Percentiles rank a stretch among this genome's conserved stretches.
Conservation (phyloP, 768 basidiomycete species). For the Tylopilus sp. region DNA sequence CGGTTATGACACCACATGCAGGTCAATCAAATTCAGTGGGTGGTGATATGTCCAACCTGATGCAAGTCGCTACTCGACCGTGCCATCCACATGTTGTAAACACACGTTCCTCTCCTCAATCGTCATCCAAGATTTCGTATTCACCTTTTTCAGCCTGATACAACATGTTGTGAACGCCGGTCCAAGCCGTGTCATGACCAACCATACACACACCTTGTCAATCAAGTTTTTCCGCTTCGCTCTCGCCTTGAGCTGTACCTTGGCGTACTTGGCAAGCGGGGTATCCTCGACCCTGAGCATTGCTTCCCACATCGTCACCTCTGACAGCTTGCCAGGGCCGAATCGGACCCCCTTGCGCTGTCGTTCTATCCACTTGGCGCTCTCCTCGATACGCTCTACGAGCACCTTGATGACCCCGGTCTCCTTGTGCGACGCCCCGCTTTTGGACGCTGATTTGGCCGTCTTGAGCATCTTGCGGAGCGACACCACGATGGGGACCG, state of each 20-base stretch:
- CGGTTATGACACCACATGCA: neutral
- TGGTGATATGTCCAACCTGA: neutral
- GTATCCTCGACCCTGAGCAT: slow-evolving; percentile 59
- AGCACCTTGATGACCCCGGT: slow-evolving; percentile 65
- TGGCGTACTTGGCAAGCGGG: slow-evolving; percentile 79
- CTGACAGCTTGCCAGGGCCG: slow-evolving; percentile 63
- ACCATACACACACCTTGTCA: slow-evolving; percentile 58
- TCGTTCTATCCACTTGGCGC: slow-evolving; percentile 71
- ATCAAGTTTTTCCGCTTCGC: slow-evolving; percentile 67
- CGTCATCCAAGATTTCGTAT: slow-evolving; percentile 60
- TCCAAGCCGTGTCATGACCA: neutral
- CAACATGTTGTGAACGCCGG: slow-evolving; percentile 11
- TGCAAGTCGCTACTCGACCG: neutral
- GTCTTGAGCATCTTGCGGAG: slow-evolving; percentile 74
- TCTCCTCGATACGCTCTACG: slow-evolving; percentile 86
- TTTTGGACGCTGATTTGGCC: slow-evolving; percentile 38
- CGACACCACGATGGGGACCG: slow-evolving; percentile 70
- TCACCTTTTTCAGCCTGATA: slow-evolving; percentile 68
- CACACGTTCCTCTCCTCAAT: slow-evolving; percentile 15
- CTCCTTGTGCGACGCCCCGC: slow-evolving; percentile 46
- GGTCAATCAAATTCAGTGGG: neutral
- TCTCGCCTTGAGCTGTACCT: slow-evolving; percentile 75
- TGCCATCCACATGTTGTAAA: neutral
- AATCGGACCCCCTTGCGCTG: slow-evolving; percentile 69
- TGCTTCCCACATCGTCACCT: slow-evolving; percentile 74